Percentiles rank a stretch among this genome's conserved stretches.
Evolutionary conservation across 1,284 basidiomycete genomes (phyloP).

Genomic region (Cutaneotrichosporon cavernicola): DNA sequence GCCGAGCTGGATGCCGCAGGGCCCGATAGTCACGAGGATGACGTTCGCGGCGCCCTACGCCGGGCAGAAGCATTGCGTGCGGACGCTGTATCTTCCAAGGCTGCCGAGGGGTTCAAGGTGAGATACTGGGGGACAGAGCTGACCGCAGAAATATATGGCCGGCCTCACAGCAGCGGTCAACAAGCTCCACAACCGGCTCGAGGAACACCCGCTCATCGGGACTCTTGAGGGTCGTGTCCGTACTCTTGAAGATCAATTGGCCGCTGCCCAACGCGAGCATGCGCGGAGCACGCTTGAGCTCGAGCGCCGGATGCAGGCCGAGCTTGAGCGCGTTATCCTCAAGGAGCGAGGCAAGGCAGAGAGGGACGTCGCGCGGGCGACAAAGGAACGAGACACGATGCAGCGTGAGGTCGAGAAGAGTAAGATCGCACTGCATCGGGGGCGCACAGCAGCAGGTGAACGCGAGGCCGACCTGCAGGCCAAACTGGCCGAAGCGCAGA

Average conservation of each 20-base stretch:
- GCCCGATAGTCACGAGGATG: constrained; percentile 28
- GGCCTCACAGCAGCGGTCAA: constrained; percentile 34
- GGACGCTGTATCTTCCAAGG: constrained; percentile 28
- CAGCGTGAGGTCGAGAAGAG: constrained; percentile 31
- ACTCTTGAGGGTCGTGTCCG: constrained; percentile 12
- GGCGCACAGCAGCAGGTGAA: constrained; percentile 25
- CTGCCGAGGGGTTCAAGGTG: constrained; percentile 37
- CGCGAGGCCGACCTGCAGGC: constrained; percentile 25
- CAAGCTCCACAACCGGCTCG: constrained; percentile 25
- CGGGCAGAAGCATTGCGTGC: constrained; percentile 28
- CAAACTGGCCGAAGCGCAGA: constrained; percentile 18
- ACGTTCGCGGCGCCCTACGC: constrained; percentile 29
- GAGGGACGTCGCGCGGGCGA: constrained; percentile 19
- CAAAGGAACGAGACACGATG: constrained; percentile 26
- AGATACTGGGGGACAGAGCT: constrained; percentile 17
- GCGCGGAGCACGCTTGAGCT: constrained; percentile 22
- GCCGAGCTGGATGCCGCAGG: constrained; percentile 30
- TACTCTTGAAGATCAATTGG: constrained; percentile 11
- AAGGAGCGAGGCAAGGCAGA: constrained; percentile 22
- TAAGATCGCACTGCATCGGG: constrained; percentile 2
- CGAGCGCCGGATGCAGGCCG: neutral
- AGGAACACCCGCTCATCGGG: constrained; percentile 31
- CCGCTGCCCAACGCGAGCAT: constrained; percentile 18
- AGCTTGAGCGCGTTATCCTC: constrained; percentile 12
- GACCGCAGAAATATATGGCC: constrained; percentile 35